A percentile compares a stretch with the other conserved stretches of the same genome.
Evolutionary conservation across 306 rosid genomes (phyloP).

Genomic region (Corylus americana): DNA sequence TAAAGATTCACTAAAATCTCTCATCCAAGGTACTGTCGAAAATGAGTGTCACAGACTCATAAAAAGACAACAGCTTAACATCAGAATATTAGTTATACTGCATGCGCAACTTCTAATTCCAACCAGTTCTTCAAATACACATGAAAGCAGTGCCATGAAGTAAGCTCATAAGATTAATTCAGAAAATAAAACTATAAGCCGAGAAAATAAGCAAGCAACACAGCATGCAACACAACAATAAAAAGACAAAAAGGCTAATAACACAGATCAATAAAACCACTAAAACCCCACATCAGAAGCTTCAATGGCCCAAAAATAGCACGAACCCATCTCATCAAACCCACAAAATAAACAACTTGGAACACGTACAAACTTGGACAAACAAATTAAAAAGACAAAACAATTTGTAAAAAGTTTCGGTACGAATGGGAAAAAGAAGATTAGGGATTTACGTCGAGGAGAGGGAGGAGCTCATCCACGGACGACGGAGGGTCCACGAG

Average conservation of each 20-base stretch:
- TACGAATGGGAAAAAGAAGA: background rate
- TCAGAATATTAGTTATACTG: background rate
- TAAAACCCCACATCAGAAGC: slow-evolving; percentile 7
- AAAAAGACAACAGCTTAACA: background rate
- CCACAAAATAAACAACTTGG: slow-evolving; percentile 4
- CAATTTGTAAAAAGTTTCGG: background rate
- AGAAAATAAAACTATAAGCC: background rate
- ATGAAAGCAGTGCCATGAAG: background rate
- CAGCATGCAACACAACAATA: slow-evolving; percentile 12
- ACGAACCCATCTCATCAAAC: slow-evolving; percentile 9
- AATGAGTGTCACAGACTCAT: background rate
- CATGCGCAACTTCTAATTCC: background rate
- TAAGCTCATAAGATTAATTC: background rate
- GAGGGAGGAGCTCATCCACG: slow-evolving; percentile 66
- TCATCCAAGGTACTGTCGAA: background rate
- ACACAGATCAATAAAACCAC: slow-evolving; percentile 21
- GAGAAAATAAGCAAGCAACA: background rate
- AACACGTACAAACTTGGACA: background rate
- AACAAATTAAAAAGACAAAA: background rate
- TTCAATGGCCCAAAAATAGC: background rate
- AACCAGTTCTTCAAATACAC: background rate
- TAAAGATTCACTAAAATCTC: background rate
- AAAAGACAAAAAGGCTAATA: background rate
- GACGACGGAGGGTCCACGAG: slow-evolving; percentile 73
- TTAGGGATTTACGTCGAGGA: slow-evolving; percentile 62